These are phyloP conservation scores for Crithidia expoeki DNA, from an alignment of 208 protist species.

Conservation along the genomic window DNA sequence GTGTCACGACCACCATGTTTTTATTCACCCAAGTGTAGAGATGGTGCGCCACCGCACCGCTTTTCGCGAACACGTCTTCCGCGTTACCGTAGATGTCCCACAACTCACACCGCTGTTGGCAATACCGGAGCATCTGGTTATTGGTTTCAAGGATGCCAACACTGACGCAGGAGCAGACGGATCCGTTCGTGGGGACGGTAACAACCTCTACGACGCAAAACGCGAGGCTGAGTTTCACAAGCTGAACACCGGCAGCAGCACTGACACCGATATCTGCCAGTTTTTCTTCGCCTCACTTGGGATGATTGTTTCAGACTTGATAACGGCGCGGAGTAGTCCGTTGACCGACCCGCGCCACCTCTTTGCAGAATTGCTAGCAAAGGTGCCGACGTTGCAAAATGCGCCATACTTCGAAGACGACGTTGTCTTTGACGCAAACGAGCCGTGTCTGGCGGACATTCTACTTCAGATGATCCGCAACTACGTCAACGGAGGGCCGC, in stretches of 20 bases:
- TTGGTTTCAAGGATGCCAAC: conserved; percentile 75
- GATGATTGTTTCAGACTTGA: conserved; percentile 88
- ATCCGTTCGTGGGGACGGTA: conserved; percentile 36
- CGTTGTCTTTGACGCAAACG: conserved; percentile 66
- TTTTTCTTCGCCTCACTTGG: conserved; percentile 89
- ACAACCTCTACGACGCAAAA: conserved; percentile 68
- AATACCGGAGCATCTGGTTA: conserved; percentile 74
- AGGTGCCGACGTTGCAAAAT: conserved; percentile 81
- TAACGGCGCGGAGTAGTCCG: conserved; percentile 77
- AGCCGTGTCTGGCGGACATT: conserved; percentile 82
- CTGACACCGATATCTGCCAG: conserved; percentile 76
- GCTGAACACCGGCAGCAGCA: conserved; percentile 60
- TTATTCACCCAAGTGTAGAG: conserved; percentile 70
- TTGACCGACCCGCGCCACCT: conserved; percentile 69
- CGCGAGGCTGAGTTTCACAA: conserved; percentile 78
- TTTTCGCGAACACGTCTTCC: conserved; percentile 83
- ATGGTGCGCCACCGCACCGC: conserved; percentile 42
- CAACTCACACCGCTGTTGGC: conserved; percentile 76
- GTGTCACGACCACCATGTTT: conserved; percentile 82
- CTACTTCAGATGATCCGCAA: conserved; percentile 93
- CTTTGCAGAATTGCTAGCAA: conserved; percentile 73
- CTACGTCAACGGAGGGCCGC: conserved; percentile 88
- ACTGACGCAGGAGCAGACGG: conserved; percentile 15
- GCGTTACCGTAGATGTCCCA: conserved; percentile 55
- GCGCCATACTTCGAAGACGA: conserved; percentile 88